Evolutionary conservation across 768 basidiomycete species (phyloP).

Genomic region (Tricholoma matsutake): DNA sequence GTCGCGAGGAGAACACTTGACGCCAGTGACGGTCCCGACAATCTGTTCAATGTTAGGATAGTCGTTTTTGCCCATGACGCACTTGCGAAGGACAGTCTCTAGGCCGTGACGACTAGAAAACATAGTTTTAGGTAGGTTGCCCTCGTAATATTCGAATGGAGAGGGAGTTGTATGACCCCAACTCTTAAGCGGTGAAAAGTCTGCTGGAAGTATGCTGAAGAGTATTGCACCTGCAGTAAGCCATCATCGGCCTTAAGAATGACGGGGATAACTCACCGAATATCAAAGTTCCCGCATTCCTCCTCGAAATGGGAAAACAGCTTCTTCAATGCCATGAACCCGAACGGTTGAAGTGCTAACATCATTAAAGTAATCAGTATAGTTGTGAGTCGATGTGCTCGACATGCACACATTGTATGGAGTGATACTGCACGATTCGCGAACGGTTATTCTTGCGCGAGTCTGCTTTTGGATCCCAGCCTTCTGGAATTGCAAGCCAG

Average conservation of each 20-base stretch:
- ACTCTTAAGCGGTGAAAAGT: constrained; percentile 11
- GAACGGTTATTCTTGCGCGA: constrained; percentile 10
- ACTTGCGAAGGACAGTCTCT: constrained; percentile 28
- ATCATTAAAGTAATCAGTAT: too few relatives aligned
- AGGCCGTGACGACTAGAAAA: constrained; percentile 21
- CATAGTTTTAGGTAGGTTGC: constrained; percentile 15
- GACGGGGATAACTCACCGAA: not conserved
- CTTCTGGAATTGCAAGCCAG: constrained; percentile 21
- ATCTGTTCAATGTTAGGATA: constrained; percentile 22
- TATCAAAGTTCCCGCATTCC: not conserved
- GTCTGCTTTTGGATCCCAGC: constrained; percentile 15
- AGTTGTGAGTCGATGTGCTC: not conserved
- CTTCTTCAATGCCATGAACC: not conserved
- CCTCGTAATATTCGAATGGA: constrained; percentile 12
- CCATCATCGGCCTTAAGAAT: not conserved
- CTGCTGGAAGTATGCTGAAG: constrained; percentile 14
- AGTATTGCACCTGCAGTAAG: not conserved
- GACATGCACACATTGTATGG: constrained; percentile 14
- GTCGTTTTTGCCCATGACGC: constrained; percentile 16
- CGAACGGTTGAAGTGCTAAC: constrained; percentile 2
- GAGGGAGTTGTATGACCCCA: constrained; percentile 9
- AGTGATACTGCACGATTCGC: constrained; percentile 25
- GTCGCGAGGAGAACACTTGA: constrained; percentile 12
- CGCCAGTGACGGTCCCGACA: constrained; percentile 26
- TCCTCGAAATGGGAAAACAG: not conserved